phyloP scores from a whole-genome alignment of 306 rosid genomes.

The Hippophae rhamnoides region DNA sequence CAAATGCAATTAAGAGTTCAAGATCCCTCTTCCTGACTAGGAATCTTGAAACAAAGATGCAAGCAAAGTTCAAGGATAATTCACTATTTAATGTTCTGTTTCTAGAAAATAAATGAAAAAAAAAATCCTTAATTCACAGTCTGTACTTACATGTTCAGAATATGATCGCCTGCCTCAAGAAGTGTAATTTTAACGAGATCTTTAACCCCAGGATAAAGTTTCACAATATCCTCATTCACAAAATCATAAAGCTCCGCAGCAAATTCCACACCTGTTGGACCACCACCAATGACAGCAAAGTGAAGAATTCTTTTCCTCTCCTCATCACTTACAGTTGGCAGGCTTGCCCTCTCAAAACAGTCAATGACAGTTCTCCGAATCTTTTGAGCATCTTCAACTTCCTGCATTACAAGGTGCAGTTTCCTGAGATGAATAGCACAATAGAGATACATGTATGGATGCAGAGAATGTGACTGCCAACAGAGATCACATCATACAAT shows the following conservation, averaged over 20 bases:
- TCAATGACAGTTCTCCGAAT: conserved; percentile 86
- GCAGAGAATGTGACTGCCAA: too few relatives aligned
- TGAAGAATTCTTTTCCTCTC: conserved; percentile 90
- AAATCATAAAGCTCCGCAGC: conserved; percentile 95
- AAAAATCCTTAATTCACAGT: too few relatives aligned
- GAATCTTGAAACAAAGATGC: too few relatives aligned
- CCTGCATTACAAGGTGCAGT: conserved; percentile 34
- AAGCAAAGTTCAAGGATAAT: too few relatives aligned
- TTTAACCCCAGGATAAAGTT: conserved; percentile 65
- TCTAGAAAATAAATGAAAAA: too few relatives aligned
- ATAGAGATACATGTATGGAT: conserved; percentile 1
- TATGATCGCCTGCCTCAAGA: conserved; percentile 85
- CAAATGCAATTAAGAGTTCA: too few relatives aligned
- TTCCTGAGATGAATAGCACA: conserved; percentile 10
- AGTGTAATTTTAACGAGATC: conserved; percentile 73
- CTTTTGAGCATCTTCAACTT: conserved; percentile 97
- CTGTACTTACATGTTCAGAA: conserved; percentile 67
- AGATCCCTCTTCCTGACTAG: too few relatives aligned
- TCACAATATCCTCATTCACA: conserved; percentile 70
- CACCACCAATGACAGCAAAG: conserved; percentile 97
- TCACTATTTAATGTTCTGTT: too few relatives aligned
- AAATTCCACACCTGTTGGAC: conserved; percentile 98
- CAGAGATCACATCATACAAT: too few relatives aligned
- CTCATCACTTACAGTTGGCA: conserved; percentile 64
- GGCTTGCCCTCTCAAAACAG: conserved; percentile 86